Evolutionary conservation across 371 early-diverging fungal genomes (phyloP), one percentile per base, ranked within the genome.

Genomic region (Mycotypha africana): DNA sequence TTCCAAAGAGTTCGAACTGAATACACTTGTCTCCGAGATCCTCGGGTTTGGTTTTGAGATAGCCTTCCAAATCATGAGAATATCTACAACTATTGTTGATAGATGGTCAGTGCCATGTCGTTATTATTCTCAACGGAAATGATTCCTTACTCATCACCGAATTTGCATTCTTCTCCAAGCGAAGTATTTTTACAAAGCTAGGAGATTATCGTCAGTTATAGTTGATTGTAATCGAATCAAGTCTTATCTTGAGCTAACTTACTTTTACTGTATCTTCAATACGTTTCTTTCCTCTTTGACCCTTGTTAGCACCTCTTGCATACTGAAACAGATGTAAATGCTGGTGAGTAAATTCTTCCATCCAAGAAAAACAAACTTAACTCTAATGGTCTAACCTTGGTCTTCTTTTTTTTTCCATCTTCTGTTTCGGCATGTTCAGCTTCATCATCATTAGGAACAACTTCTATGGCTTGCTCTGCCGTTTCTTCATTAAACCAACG

Each of bases 1-100:
- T 59, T 50, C 96, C 96, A 51, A 62, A 84, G 11, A 67, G 41
- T 3, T 84, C 84, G 58, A 86, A 91, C 22, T 79, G 59, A 21
- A 77, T 70, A 60, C 97, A 96, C 5, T 42, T 54, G n/a, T 67
- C 65, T 0, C 87, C 91, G 17, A 95, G 47, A 55, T 97, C 96
- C 6, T 79, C 74, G 3, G 69, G 86, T 40, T 84, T 85, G 7
- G 55, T 49, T 0, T 57, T 67, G 48, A 91, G 38, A 45, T 81
- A 91, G 14, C 47, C 75, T 14, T 72, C 66, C 5, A 85, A 41
- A 48, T 88, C 83, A 60, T 90, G 91, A 47, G 72, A 76, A 34
- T 68, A 81, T 47, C 66, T 72, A 61, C 89, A 88, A 7, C 78
- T 76, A 53, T 35, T n/a, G n/a, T n/a, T n/a, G n/a, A n/a, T n/a